Conservation (phyloP, 2,329 filamentous ascomycete genomes). For the Cercospora sesami region DNA sequence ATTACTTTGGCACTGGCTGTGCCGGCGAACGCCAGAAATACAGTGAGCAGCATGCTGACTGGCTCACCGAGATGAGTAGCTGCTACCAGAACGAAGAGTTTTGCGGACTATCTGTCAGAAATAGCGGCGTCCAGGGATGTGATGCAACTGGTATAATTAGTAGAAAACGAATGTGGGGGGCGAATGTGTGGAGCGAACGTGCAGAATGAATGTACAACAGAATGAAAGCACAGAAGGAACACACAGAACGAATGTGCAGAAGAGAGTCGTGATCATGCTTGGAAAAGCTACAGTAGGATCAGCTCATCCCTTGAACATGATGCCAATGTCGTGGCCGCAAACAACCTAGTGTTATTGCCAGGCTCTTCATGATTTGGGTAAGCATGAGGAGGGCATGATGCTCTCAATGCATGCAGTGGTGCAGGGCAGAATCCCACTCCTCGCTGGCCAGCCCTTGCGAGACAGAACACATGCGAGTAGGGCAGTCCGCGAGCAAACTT, state of each 20-base stretch:
- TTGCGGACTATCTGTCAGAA: background rate
- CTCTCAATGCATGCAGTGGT: background rate
- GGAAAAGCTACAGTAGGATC: background rate
- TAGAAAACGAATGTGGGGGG: background rate
- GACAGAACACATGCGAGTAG: background rate
- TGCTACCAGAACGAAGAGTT: background rate
- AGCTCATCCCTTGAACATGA: background rate
- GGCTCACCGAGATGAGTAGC: background rate
- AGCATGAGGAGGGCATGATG: background rate
- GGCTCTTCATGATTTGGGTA: background rate
- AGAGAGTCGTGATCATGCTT: background rate
- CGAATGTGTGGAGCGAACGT: background rate
- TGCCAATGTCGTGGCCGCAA: background rate
- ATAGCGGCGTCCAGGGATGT: background rate
- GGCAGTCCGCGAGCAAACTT: background rate
- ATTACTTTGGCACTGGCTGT: slow-evolving; percentile 23
- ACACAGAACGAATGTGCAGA: background rate
- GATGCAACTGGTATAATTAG: background rate
- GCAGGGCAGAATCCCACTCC: background rate
- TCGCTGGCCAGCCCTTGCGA: background rate
- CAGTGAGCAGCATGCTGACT: background rate
- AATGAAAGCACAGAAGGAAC: background rate
- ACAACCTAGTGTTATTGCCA: background rate
- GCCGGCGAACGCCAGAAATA: slow-evolving; percentile 17
- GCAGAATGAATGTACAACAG: background rate